These are phyloP conservation scores for Physcomitrium patens DNA, from an alignment of 225 moss, liverwort and hornwort genomes.

Conservation along the genomic window DNA sequence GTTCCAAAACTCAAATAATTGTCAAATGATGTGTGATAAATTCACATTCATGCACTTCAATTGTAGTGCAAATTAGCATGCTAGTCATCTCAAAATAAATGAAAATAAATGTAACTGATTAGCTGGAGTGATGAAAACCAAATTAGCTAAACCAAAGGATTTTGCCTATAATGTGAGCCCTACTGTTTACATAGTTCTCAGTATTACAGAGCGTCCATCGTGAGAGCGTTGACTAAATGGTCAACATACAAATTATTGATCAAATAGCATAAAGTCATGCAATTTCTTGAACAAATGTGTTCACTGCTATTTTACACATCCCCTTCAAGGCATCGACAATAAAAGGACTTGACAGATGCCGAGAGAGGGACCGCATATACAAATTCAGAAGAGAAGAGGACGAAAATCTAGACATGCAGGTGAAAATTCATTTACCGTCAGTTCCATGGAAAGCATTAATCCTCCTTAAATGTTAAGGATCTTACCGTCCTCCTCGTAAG, in stretches of 20 bases:
- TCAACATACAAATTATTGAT: constrained; percentile 9
- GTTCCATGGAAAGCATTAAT: constrained; percentile 24
- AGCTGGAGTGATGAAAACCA: too few species aligned
- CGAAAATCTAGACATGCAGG: constrained; percentile 5
- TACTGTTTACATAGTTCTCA: too few species aligned
- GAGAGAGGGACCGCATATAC: constrained; percentile 21
- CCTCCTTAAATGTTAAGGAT: constrained; percentile 42
- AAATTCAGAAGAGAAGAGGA: constrained; percentile 24
- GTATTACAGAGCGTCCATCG: too few species aligned
- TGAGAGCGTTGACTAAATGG: not conserved
- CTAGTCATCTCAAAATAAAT: too few species aligned
- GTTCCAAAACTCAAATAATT: too few species aligned
- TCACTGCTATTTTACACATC: constrained; percentile 36
- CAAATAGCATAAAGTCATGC: not conserved
- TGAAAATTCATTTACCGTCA: constrained; percentile 11
- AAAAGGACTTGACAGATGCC: constrained; percentile 17
- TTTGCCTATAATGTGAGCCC: too few species aligned
- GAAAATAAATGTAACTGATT: too few species aligned
- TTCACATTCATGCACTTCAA: too few species aligned
- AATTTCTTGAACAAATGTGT: constrained; percentile 29
- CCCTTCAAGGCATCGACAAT: constrained; percentile 18
- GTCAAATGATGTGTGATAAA: too few species aligned
- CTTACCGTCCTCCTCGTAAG: constrained; percentile 13
- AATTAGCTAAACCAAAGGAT: too few species aligned
- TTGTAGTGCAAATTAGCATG: too few species aligned